These are phyloP conservation scores for Daedalea quercina DNA, from an alignment of 768 basidiomycete species.

Conservation along the genomic window DNA sequence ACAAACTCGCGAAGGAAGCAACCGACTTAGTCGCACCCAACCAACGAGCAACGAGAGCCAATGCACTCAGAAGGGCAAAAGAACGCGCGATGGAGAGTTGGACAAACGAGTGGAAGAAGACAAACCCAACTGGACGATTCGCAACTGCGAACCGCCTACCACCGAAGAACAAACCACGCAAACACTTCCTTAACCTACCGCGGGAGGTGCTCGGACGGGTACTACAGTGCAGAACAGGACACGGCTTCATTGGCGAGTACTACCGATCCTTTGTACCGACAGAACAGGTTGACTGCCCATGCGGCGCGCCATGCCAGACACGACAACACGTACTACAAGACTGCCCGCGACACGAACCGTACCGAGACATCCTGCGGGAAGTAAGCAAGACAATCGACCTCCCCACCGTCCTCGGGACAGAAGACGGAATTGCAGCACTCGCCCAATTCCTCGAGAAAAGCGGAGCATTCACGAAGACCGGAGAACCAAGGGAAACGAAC, in stretches of 20 bases:
- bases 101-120: background rate
- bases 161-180: background rate
- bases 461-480: constrained; percentile 3
- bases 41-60: background rate
- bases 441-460: background rate
- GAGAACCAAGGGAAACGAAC: background rate
- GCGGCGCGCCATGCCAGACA: background rate
- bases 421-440: background rate
- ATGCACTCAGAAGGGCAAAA: background rate
- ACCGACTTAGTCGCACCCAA: background rate
- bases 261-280: background rate
- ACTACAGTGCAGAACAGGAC: constrained; percentile 1
- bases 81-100: background rate
- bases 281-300: constrained; percentile 1
- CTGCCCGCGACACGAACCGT: background rate
- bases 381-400: background rate
- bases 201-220: background rate
- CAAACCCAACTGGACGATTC: background rate
- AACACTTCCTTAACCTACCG: background rate
- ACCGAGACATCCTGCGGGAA: background rate
- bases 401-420: background rate
- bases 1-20: constrained; percentile 19
- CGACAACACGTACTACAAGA: background rate
- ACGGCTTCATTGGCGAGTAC: constrained; percentile 2
- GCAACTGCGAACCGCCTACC: constrained; percentile 1